Base-by-base conservation (phyloP, 2,329 filamentous ascomycete species). In the Nemania sp. region DNA sequence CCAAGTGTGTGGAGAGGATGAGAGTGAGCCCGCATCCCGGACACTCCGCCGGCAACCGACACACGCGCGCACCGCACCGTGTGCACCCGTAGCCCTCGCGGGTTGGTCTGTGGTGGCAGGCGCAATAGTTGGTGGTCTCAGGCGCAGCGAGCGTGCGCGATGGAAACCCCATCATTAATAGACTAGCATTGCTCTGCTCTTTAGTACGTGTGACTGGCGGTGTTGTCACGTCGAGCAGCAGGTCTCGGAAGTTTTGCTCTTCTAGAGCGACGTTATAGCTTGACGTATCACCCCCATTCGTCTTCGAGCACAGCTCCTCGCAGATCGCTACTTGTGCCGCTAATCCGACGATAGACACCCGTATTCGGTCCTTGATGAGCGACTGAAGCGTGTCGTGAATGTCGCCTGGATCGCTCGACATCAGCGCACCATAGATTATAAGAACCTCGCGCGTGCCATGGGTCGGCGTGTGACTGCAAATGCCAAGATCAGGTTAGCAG, bases 91-190 rank as follows among this genome's bases (percentile, higher is more conserved):
- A 99, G 1, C 95, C 95, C 57, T 95, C 92, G 51, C 90, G 82
- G 18, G 85, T 89, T 15, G 94, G 87, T 64, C 87, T 87, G 67
- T 90, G 92, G 76, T 98, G 94, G 73, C 95, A 99, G 5, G 93
- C 92, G 74, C 95, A 99, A 63, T 95, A 86, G 60, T 89, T 92
- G 54, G 83, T 79, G 5, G 87, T 83, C 48, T 82, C 80, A 21
- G 81, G 81, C 1, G 87, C 82, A 54, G 91, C 90, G 13, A 95
- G 86, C 2, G 90, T 90, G 39, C 93, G 86, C 5, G 91, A 96
- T 0, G 95, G 95, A 71, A 99, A 99, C 4, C 95, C 95, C 94
- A 99, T 99, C 90, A 96, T 96, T 25, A 99, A 84, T 42, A 99
- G 80, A 56, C 84, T 87, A 1, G 86, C 82, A 9, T 81, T 81